These are phyloP conservation scores for Zasmidium angulare DNA, from an alignment of 2,329 filamentous ascomycete genomes.

Conservation along the genomic window DNA sequence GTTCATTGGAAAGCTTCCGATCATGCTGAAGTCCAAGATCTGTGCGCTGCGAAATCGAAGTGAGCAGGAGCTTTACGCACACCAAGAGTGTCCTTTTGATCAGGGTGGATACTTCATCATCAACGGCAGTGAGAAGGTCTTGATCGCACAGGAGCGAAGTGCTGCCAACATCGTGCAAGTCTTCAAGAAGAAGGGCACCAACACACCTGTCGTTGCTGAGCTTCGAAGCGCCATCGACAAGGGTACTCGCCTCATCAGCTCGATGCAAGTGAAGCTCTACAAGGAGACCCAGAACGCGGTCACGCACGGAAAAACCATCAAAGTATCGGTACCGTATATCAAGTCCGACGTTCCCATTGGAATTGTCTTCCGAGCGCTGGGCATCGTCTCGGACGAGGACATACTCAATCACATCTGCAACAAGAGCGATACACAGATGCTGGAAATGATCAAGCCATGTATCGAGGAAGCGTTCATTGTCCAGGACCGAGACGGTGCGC, in stretches of 20 bases:
- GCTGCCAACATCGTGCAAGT: slow-evolving; percentile 99
- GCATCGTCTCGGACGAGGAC: slow-evolving; percentile 95
- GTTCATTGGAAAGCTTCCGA: slow-evolving; percentile 92
- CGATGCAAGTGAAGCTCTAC: slow-evolving; percentile 85
- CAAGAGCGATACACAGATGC: slow-evolving; percentile 90
- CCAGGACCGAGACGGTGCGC: slow-evolving; percentile 88
- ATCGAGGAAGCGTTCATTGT: slow-evolving; percentile 97
- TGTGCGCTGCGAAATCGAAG: slow-evolving; percentile 82
- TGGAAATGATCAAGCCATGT: slow-evolving; percentile 95
- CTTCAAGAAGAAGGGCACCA: slow-evolving; percentile 96
- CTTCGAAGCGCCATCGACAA: slow-evolving; percentile 96
- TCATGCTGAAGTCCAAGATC: slow-evolving; percentile 97
- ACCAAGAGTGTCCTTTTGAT: slow-evolving; percentile 97
- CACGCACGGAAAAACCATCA: slow-evolving; percentile 82
- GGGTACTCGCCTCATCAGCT: slow-evolving; percentile 90
- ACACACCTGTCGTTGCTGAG: slow-evolving; percentile 90
- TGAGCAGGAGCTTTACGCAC: slow-evolving; percentile 82
- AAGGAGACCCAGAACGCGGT: slow-evolving; percentile 55
- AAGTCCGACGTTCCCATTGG: slow-evolving; percentile 91
- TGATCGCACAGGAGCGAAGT: slow-evolving; percentile 96
- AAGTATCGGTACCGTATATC: slow-evolving; percentile 88
- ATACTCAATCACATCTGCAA: slow-evolving; percentile 98
- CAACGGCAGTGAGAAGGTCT: slow-evolving; percentile 96
- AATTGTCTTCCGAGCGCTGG: slow-evolving; percentile 91
- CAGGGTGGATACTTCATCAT: slow-evolving; percentile 99